Evolutionary conservation across 2,329 filamentous ascomycete species (phyloP).

Genomic region (Westerdykella aurantiaca): DNA sequence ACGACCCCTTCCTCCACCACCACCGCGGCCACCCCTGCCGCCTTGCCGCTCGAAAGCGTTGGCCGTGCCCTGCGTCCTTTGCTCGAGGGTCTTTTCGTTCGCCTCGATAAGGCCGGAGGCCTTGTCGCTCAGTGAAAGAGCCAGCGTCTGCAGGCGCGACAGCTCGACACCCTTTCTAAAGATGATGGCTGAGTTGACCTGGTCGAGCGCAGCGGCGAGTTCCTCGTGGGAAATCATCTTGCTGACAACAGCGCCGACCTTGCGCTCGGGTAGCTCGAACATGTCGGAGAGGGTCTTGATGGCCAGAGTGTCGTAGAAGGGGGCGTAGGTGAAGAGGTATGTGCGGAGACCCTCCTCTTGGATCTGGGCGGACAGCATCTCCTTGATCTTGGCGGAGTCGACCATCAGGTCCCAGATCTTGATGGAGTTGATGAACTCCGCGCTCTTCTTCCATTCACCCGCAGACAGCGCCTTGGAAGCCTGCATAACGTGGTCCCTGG

Average conservation of each 20-base stretch:
- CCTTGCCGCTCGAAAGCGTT: conserved; percentile 94
- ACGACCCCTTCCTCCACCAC: conserved; percentile 51
- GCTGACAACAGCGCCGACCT: conserved; percentile 91
- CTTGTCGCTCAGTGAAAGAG: conserved; percentile 92
- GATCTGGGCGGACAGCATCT: conserved; percentile 95
- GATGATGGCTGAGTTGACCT: conserved; percentile 94
- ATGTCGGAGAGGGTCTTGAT: conserved; percentile 79
- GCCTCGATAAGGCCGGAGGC: conserved; percentile 91
- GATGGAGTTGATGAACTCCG: conserved; percentile 89
- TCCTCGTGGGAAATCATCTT: conserved; percentile 99
- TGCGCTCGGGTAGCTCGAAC: conserved; percentile 89
- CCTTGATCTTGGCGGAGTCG: conserved; percentile 86
- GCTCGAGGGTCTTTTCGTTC: conserved; percentile 95
- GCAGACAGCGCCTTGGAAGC: conserved; percentile 93
- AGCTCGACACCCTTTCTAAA: conserved; percentile 99
- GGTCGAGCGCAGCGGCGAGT: conserved; percentile 89
- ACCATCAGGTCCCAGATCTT: conserved; percentile 99
- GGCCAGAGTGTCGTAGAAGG: conserved; percentile 96
- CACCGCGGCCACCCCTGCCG: conserved; percentile 65
- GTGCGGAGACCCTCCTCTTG: conserved; percentile 97
- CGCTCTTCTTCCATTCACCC: conserved; percentile 97
- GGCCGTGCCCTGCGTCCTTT: conserved; percentile 89
- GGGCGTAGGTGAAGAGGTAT: conserved; percentile 98
- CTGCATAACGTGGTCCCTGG: conserved; percentile 98
- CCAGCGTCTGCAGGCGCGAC: conserved; percentile 88